Conservation (phyloP, 164 flowering plant species). For the Dillenia turbinata region DNA sequence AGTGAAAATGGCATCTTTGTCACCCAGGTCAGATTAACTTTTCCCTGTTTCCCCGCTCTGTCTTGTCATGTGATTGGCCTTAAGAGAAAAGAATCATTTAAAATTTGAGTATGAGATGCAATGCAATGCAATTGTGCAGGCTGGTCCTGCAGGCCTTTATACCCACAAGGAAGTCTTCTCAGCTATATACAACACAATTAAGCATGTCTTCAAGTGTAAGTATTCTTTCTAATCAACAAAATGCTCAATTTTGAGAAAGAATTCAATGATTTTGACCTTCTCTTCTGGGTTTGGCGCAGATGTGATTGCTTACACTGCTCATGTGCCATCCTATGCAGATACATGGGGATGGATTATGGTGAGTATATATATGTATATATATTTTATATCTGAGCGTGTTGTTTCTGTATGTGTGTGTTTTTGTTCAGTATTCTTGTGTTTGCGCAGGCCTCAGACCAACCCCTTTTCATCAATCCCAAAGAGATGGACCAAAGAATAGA, state of each 20-base stretch:
- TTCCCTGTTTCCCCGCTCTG: background rate
- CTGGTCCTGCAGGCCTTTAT: constrained; percentile 92
- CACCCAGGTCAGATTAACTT: constrained; percentile 56
- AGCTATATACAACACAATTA: constrained; percentile 81
- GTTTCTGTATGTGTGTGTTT: background rate
- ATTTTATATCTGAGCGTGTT: background rate
- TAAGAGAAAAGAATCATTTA: no score
- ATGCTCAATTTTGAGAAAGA: background rate
- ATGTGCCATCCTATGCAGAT: constrained; percentile 88
- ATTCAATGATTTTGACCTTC: background rate
- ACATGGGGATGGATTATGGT: constrained; percentile 99
- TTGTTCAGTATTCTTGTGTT: background rate
- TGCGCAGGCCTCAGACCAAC: constrained; percentile 72
- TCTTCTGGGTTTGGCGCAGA: constrained; percentile 34
- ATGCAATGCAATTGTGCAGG: constrained; percentile 28
- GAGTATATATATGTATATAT: constrained; percentile 6
- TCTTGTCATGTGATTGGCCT: background rate
- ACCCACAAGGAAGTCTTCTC: constrained; percentile 93
- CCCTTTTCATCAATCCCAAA: constrained; percentile 45
- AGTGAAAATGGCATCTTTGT: constrained; percentile 76
- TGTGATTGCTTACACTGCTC: constrained; percentile 76
- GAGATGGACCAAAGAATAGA: constrained; percentile 56
- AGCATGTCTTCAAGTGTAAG: constrained; percentile 86
- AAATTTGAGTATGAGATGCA: no score
- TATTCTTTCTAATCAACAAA: background rate